Evolutionary conservation across 768 basidiomycete species (phyloP), one percentile per base, ranked within the genome.

Genomic region (Austroboletus festivus): DNA sequence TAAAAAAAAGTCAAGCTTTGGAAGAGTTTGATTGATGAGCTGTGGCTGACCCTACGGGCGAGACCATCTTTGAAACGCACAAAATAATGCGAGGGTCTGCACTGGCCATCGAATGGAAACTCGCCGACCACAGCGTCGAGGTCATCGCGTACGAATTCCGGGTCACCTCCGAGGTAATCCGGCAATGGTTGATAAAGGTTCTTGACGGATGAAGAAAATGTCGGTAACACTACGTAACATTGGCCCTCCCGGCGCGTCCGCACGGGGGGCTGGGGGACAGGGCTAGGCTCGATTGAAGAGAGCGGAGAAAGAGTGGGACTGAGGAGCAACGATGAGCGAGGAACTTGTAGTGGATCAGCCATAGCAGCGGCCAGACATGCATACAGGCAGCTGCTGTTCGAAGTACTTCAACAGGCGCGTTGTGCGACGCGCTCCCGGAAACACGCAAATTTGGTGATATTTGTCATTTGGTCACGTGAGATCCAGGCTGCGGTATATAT

Each of bases 81-180:
- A 65, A 77, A 89, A 61, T 82, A 87, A 58, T 74, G 85, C 16
- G 70, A 59, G n/a, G 63, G 59, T 19, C 54, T 58, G 7, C 59
- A 65, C 5, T 74, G 65, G 11, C 38, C 44, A 18, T 50, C 51
- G 19, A 57, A 34, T 3, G 57, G 63, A 51, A 76, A 74, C 60
- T 86, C 82, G 7, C 85, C 85, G 50, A 87, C 74, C 22, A 89
- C 71, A 52, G 78, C 72, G 31, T 74, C 70, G 9, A 73, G 57
- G 38, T 64, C 62, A 37, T 60, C 33, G 31, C 53, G 60, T 28
- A 54, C 50, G 40, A 71, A 58, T 34, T 72, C 64, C 2, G 66
- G 48, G 33, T 71, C 64, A 5, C 58, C 65, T 23, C 74, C 64
- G 38, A 70, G 68, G 39, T 60, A 63, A 33, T 68, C 65, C 12